phyloP scores from a whole-genome alignment of 805 yeast species.

The Teunomyces lycoperdinae region DNA sequence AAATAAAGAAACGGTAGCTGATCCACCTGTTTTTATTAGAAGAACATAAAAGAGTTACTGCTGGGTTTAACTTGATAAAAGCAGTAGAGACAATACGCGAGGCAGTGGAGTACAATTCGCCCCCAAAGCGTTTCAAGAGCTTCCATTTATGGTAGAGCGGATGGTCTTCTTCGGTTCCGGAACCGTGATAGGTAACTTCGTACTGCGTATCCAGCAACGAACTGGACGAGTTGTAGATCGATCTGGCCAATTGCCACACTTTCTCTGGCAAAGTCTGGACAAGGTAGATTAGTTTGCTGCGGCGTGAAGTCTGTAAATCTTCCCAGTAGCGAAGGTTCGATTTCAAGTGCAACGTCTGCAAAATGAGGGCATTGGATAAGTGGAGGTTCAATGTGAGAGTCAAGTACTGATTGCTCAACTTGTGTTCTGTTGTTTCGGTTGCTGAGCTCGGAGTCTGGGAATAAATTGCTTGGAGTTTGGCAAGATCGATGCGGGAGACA shows the following conservation, averaged over 20 bases:
- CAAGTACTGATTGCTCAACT: conserved; percentile 23
- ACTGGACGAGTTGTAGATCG: conserved; percentile 5
- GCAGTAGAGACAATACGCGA: conserved; percentile 5
- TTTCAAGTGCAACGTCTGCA: conserved; percentile 31
- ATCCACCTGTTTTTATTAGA: conserved; percentile 3
- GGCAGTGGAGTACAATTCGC: conserved; percentile 5
- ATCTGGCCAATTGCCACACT: conserved; percentile 14
- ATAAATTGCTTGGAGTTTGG: conserved; percentile 3
- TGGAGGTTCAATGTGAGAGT: conserved; percentile 21
- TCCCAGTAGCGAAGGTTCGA: conserved; percentile 37
- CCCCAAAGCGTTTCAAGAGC: conserved; percentile 8
- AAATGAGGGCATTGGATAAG: conserved; percentile 32
- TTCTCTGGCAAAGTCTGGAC: conserved; percentile 35
- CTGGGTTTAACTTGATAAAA: conserved; percentile 14
- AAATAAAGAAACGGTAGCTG: conserved; percentile 5
- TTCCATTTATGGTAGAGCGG: conserved; percentile 11
- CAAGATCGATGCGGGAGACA: conserved; percentile 6
- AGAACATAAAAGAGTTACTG: conserved; percentile 12
- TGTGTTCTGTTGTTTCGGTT: neutral
- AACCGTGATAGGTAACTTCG: conserved; percentile 5
- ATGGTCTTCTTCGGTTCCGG: conserved; percentile 17
- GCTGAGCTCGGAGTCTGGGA: neutral
- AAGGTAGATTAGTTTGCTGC: conserved; percentile 28
- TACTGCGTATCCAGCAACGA: conserved; percentile 3
- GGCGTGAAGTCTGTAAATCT: conserved; percentile 21